Conservation (phyloP, 768 basidiomycete species). For the Tylopilus rubrobrunneus region DNA sequence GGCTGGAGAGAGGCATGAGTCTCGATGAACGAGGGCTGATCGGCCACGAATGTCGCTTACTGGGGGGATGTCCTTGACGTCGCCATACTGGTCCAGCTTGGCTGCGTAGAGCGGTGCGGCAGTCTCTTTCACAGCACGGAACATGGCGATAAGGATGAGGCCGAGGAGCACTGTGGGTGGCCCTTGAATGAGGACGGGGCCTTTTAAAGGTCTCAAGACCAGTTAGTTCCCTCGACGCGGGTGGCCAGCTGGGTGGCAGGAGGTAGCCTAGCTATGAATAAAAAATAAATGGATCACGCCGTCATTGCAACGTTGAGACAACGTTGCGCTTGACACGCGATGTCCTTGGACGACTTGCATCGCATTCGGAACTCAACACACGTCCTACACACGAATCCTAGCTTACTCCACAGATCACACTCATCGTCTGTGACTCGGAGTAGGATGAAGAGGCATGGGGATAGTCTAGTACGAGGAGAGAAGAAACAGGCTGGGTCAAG, state of each 20-base stretch:
- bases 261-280: neutral
- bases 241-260: constrained; percentile 5
- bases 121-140: constrained; percentile 20
- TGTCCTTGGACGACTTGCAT: constrained; percentile 10
- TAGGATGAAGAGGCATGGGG: neutral
- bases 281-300: constrained; percentile 6
- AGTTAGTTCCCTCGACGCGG: neutral
- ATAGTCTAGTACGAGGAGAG: neutral
- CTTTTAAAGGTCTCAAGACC: constrained; percentile 12
- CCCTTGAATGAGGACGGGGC: neutral
- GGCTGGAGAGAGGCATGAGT: constrained; percentile 18
- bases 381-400: neutral
- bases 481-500: constrained; percentile 13
- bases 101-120: constrained; percentile 20
- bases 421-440: neutral
- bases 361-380: neutral
- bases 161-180: neutral
- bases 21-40: neutral
- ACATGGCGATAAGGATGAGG: constrained; percentile 5
- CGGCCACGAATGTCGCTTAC: constrained; percentile 11
- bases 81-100: constrained; percentile 27
- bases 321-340: constrained; percentile 25
- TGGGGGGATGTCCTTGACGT: constrained; percentile 28
- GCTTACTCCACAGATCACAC: neutral
- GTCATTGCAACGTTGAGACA: constrained; percentile 28